phyloP scores from a whole-genome alignment of 2,329 filamentous ascomycete genomes.

The Hymenoscyphus fructigenus region DNA sequence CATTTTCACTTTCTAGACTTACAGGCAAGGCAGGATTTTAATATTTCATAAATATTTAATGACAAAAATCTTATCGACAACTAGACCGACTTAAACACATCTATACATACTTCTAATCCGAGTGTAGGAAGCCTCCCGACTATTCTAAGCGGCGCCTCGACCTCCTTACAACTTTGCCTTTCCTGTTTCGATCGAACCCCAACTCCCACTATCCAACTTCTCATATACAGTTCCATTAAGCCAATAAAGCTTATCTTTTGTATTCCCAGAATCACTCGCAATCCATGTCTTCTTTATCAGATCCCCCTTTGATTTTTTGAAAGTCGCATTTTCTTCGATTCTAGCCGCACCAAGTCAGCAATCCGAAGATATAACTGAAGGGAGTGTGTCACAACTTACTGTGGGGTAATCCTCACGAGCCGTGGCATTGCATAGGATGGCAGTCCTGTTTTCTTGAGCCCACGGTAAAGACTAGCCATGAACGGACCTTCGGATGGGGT shows the following conservation, averaged over 20 bases:
- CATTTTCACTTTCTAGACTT: no score
- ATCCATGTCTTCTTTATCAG: constrained; percentile 44
- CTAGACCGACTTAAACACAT: neutral
- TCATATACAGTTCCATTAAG: constrained; percentile 43
- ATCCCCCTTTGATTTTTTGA: constrained; percentile 49
- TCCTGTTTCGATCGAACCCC: constrained; percentile 43
- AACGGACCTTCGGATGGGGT: constrained; percentile 38
- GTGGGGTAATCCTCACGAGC: constrained; percentile 46
- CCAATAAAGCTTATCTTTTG: constrained; percentile 44
- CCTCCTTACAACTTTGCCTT: constrained; percentile 39
- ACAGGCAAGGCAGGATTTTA: no score
- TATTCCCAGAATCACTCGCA: constrained; percentile 28
- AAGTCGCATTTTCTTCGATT: constrained; percentile 48
- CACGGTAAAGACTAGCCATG: constrained; percentile 39
- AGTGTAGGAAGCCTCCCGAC: neutral
- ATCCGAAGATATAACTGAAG: neutral
- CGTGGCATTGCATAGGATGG: constrained; percentile 47
- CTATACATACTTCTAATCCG: neutral
- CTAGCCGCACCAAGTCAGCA: constrained; percentile 10
- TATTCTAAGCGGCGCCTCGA: neutral
- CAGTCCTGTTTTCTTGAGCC: constrained; percentile 44
- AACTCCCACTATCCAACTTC: constrained; percentile 40
- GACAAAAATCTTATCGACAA: neutral
- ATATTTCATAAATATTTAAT: no score
- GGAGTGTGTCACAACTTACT: constrained; percentile 37